Percentiles rank a stretch among this genome's conserved stretches.
These are phyloP conservation scores for Ricinus communis DNA, from an alignment of 345 rosid species.

Conservation along the genomic window DNA sequence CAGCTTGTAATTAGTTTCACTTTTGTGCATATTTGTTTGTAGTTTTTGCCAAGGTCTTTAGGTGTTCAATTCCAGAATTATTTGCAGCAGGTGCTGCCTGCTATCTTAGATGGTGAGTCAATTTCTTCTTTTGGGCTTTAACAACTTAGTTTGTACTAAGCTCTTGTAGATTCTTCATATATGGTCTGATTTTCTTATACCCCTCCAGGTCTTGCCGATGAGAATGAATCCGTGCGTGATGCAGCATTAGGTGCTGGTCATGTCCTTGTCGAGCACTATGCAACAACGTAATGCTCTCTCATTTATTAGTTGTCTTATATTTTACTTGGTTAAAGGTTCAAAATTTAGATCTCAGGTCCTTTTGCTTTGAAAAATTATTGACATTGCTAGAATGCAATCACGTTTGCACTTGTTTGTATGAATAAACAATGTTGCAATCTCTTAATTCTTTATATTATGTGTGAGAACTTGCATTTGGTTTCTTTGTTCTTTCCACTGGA, in stretches of 20 bases:
- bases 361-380: background rate
- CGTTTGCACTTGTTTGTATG: background rate
- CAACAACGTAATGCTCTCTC: conserved; percentile 61
- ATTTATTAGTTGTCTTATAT: background rate
- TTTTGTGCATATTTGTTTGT: conserved; percentile 23
- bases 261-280: conserved; percentile 96
- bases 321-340: background rate
- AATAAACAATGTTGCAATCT: background rate
- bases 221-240: conserved; percentile 98
- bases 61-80: conserved; percentile 95
- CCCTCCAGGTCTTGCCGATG: conserved; percentile 88
- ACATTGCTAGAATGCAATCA: background rate
- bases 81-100: conserved; percentile 89
- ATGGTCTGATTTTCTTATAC: conserved; percentile 15
- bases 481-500: background rate
- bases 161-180: background rate
- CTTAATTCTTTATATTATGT: background rate
- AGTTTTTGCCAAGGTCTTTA: conserved; percentile 94
- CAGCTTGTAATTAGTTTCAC: background rate
- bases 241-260: conserved; percentile 99
- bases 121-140: conserved; percentile 11
- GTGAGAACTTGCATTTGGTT: background rate
- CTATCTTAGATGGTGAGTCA: conserved; percentile 81
- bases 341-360: background rate
- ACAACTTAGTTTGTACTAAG: background rate